Conservation (phyloP, 73 alveolate species). For the Paramecium primaurelia region DNA sequence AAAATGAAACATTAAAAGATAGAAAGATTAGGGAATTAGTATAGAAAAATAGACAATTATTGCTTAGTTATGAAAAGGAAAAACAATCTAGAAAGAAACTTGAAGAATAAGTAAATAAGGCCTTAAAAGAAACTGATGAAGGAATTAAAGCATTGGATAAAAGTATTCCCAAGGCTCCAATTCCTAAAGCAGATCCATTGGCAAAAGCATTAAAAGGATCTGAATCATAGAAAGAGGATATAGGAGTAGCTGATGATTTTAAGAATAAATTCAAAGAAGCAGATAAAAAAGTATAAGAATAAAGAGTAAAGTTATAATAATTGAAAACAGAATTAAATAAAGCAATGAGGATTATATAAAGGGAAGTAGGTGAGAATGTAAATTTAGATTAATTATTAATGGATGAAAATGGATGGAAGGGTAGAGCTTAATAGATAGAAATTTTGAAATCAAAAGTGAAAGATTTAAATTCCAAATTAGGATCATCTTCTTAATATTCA, state of each 20-base stretch:
- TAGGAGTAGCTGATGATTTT: constrained; percentile 38
- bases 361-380: constrained; percentile 61
- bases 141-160: neutral
- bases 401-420: constrained; percentile 64
- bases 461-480: constrained; percentile 43
- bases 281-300: constrained; percentile 53
- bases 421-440: constrained; percentile 58
- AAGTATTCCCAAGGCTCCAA: neutral
- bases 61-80: constrained; percentile 42
- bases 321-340: constrained; percentile 54
- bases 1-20: constrained; percentile 56
- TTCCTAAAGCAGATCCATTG: constrained; percentile 14
- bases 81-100: constrained; percentile 14
- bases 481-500: constrained; percentile 16
- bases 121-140: constrained; percentile 49
- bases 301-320: constrained; percentile 26
- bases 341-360: constrained; percentile 52
- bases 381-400: constrained; percentile 52
- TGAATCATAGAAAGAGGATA: neutral
- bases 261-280: constrained; percentile 52
- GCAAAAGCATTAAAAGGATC: constrained; percentile 32
- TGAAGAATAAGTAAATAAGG: constrained; percentile 49
- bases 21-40: constrained; percentile 45
- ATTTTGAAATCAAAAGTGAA: constrained; percentile 52
- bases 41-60: constrained; percentile 30